A percentile compares a stretch with the other conserved stretches of the same genome.
Evolutionary conservation across 495 filamentous ascomycete genomes (phyloP).

Genomic region (Gamarada debralockiae): DNA sequence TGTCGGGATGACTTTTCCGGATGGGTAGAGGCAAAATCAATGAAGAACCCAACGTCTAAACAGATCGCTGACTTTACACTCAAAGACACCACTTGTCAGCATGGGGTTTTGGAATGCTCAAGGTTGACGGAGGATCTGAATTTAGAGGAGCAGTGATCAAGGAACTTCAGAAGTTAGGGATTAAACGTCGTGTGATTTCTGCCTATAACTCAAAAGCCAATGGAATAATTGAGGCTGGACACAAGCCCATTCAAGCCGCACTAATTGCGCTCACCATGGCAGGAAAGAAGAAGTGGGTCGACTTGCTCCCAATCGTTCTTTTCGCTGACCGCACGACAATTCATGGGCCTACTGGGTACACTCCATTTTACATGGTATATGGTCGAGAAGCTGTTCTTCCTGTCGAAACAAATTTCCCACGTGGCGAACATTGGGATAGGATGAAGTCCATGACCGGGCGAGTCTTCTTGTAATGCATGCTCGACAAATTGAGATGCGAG

Average conservation of each 20-base stretch:
- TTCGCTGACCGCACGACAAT: background rate
- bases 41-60: too few relatives aligned
- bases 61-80: too few relatives aligned
- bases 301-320: background rate
- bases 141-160: background rate
- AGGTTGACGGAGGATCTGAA: background rate
- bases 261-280: background rate
- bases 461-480: background rate
- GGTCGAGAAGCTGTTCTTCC: background rate
- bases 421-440: background rate
- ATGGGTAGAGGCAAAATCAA: too few relatives aligned
- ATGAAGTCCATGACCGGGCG: background rate
- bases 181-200: background rate
- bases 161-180: background rate
- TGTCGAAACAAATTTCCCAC: background rate
- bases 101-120: background rate
- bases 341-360: background rate
- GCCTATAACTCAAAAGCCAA: background rate
- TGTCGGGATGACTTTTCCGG: too few relatives aligned
- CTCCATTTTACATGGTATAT: background rate
- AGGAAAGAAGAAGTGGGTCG: background rate
- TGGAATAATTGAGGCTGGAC: background rate
- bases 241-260: background rate
- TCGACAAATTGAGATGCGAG: background rate
- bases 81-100: too few relatives aligned